Evolutionary conservation across 2,329 filamentous ascomycete genomes (phyloP).

Genomic region (Cladosporium phlei): DNA sequence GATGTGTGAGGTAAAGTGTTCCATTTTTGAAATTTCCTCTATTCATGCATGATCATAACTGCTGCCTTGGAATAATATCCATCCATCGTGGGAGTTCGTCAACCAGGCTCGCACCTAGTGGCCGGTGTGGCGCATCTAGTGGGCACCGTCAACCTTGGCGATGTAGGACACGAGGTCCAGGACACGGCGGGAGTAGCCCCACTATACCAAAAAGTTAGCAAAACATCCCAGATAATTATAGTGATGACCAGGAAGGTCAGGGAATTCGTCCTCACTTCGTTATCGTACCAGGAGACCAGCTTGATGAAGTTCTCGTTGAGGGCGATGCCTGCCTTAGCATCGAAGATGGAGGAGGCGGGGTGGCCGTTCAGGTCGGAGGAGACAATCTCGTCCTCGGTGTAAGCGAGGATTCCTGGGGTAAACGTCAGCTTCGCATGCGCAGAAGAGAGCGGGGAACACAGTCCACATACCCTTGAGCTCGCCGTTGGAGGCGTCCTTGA

Average conservation of each 20-base stretch:
- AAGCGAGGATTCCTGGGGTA: constrained; percentile 70
- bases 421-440: too few species aligned
- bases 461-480: constrained; percentile 69
- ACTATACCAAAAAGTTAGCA: constrained; percentile 66
- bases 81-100: not conserved
- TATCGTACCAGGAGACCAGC: constrained; percentile 70
- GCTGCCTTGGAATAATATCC: not conserved
- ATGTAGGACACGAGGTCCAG: constrained; percentile 45
- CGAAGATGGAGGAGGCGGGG: constrained; percentile 93
- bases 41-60: constrained; percentile 2
- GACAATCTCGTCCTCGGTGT: constrained; percentile 97
- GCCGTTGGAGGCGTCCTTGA: constrained; percentile 71
- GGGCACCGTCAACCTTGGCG: constrained; percentile 36
- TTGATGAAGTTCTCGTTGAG: constrained; percentile 99
- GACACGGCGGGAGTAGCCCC: constrained; percentile 90
- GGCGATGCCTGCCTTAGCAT: constrained; percentile 97
- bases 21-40: not conserved
- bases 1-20: not conserved
- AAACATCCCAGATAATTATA: too few species aligned
- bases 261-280: too few species aligned
- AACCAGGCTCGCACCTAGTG: not conserved
- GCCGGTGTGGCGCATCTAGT: constrained; percentile 19
- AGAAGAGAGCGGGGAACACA: too few species aligned
- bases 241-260: not conserved
- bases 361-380: constrained; percentile 92